Evolutionary conservation across 1,284 basidiomycete genomes (phyloP), one percentile per base, ranked within the genome.

Genomic region (Pholiota adiposa): DNA sequence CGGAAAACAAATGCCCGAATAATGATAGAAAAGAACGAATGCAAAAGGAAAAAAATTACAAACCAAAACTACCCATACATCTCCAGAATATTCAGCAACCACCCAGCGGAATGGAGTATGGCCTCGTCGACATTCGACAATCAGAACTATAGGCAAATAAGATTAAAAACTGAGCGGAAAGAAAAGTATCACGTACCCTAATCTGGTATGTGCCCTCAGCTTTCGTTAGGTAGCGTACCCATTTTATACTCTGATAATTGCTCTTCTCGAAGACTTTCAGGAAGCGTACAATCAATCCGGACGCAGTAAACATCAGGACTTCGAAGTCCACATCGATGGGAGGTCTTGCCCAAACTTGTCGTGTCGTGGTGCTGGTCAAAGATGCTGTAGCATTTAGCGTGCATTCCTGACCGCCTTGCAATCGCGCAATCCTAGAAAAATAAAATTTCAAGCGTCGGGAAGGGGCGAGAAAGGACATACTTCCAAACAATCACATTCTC

Each of bases 401-500:
- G 65, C 88, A 86, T 76, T 99, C 97, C 65, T 94, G 89, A 16
- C 92, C 92, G 48, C 97, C 97, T 76, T 98, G 96, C 65, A 99
- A 83, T 58, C 94, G 83, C 1, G 94, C 89, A 50, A 99, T 90
- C 74, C 96, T 98, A 67, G 58, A 38, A 31, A 2, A 57, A 19
- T 61, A 36, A 36, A 49, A 33, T n/a, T 44, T 27, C 14, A 34
- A 31, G 52, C 53, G 25, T 29, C 43, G 33, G 27, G 48, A 44
- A 41, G 53, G 40, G 4, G 40, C 36, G n/a, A 44, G 18, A 18
- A 11, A 3, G 18, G 18, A 84, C 96, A 70, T 73, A 97, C 96
- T 98, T 98, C 97, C 97, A 99, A 0, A 98, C 83, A 56, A 99
- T 92, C 33, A 96, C 85, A 67, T 98, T 98, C 75, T 99, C 97